These are phyloP conservation scores for Lactifluus piperatus DNA, from an alignment of 768 basidiomycete genomes.

Conservation along the genomic window DNA sequence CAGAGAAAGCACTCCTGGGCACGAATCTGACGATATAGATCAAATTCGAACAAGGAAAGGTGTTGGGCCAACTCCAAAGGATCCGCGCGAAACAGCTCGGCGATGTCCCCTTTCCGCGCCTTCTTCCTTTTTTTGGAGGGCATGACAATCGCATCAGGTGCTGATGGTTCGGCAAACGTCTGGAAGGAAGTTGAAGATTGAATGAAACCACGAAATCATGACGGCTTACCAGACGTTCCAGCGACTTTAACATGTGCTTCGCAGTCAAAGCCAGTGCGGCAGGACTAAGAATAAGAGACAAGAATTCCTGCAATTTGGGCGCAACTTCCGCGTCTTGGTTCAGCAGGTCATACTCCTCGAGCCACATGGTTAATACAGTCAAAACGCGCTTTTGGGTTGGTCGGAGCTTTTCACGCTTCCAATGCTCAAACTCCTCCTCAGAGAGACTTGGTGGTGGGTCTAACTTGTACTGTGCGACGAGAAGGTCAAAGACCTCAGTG, in stretches of 20 bases:
- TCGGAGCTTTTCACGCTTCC: conserved; percentile 53
- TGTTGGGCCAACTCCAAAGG: conserved; percentile 70
- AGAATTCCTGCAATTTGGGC: conserved; percentile 46
- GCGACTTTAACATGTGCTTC: conserved; percentile 39
- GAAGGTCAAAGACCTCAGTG: conserved; percentile 55
- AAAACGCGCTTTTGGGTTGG: conserved; percentile 57
- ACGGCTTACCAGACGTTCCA: conserved; percentile 48
- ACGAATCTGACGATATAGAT: conserved; percentile 59
- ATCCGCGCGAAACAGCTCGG: conserved; percentile 58
- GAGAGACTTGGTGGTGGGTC: conserved; percentile 37
- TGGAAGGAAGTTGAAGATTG: not conserved
- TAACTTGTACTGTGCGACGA: conserved; percentile 56
- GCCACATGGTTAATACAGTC: conserved; percentile 49
- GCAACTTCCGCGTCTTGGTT: conserved; percentile 59
- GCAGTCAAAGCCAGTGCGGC: conserved; percentile 38
- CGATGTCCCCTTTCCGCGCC: conserved; percentile 43
- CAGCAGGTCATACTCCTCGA: conserved; percentile 50
- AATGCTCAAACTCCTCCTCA: conserved; percentile 47
- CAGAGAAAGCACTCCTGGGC: conserved; percentile 70
- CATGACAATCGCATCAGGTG: not conserved
- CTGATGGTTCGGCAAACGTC: conserved; percentile 15
- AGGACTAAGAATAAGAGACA: conserved; percentile 32
- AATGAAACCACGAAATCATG: not conserved
- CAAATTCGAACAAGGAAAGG: conserved; percentile 65
- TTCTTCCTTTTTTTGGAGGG: conserved; percentile 28